Conservation (phyloP, 2,329 filamentous ascomycete species). For the Fulvia fulva region DNA sequence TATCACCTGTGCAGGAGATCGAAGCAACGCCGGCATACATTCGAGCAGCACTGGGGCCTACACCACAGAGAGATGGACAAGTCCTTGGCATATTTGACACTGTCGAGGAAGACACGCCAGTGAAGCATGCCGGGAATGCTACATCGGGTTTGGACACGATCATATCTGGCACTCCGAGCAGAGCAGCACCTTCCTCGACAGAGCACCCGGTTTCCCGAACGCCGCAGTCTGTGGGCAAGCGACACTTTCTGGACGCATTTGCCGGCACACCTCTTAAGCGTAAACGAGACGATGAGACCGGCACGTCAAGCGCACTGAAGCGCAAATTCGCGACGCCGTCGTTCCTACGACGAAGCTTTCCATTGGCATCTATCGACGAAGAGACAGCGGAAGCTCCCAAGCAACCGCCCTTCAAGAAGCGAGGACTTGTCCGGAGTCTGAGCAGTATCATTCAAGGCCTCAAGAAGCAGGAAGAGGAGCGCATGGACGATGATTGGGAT, state of each 20-base stretch:
- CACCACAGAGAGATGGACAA: conserved; percentile 72
- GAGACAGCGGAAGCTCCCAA: conserved; percentile 36
- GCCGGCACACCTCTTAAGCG: conserved; percentile 58
- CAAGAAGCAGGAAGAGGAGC: conserved; percentile 65
- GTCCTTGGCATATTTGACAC: conserved; percentile 75
- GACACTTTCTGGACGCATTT: conserved; percentile 60
- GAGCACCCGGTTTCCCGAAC: conserved; percentile 35
- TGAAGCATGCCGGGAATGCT: conserved; percentile 21
- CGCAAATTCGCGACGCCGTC: conserved; percentile 62
- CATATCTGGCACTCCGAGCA: conserved; percentile 39
- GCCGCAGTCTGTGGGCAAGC: conserved; percentile 55
- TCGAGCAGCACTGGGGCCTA: conserved; percentile 58
- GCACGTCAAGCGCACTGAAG: conserved; percentile 27
- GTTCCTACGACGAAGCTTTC: conserved; percentile 57
- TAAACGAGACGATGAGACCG: conserved; percentile 38
- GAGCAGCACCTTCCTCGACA: conserved; percentile 14
- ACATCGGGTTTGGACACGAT: conserved; percentile 32
- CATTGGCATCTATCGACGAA: conserved; percentile 55
- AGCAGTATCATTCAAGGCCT: conserved; percentile 71
- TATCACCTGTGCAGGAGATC: conserved; percentile 26
- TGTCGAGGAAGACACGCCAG: conserved; percentile 41
- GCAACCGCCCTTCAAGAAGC: conserved; percentile 39
- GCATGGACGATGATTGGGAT: conserved; percentile 69
- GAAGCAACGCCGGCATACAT: conserved; percentile 33
- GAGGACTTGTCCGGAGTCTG: conserved; percentile 59